Evolutionary conservation across 345 rosid genomes (phyloP).

Genomic region (Xanthoceras sorbifolium): DNA sequence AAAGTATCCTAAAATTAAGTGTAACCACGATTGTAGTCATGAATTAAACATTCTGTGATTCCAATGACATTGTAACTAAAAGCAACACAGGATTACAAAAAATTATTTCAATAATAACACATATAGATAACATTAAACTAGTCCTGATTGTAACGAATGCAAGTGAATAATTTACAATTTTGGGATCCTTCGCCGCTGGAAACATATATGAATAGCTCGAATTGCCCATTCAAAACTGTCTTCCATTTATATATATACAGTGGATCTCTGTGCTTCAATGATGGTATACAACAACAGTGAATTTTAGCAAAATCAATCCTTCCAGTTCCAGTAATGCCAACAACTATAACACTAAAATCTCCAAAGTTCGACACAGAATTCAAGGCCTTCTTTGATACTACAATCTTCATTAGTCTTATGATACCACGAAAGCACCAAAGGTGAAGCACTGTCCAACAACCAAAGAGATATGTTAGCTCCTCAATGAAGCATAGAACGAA

Average conservation of each 20-base stretch:
- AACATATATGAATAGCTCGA: neutral
- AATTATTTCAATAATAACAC: no score
- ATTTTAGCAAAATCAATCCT: neutral
- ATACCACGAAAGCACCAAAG: neutral
- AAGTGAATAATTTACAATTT: neutral
- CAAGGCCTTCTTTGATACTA: neutral
- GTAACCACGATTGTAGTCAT: no score
- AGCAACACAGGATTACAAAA: neutral
- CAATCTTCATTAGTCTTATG: no score
- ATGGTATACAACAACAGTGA: neutral
- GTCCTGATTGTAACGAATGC: neutral
- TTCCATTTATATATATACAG: neutral
- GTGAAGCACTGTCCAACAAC: neutral
- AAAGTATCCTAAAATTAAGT: neutral
- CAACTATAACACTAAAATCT: neutral
- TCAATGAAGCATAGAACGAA: neutral
- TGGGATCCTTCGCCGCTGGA: neutral
- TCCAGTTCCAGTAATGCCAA: neutral
- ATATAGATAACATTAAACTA: no score
- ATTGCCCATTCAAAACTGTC: neutral
- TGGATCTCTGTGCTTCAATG: neutral
- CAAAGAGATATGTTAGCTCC: neutral
- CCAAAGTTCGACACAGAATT: neutral
- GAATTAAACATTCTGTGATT: no score
- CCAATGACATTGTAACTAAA: no score